Evolutionary conservation across 2,329 filamentous ascomycete genomes (phyloP).

Genomic region (Ophiostoma australiae): DNA sequence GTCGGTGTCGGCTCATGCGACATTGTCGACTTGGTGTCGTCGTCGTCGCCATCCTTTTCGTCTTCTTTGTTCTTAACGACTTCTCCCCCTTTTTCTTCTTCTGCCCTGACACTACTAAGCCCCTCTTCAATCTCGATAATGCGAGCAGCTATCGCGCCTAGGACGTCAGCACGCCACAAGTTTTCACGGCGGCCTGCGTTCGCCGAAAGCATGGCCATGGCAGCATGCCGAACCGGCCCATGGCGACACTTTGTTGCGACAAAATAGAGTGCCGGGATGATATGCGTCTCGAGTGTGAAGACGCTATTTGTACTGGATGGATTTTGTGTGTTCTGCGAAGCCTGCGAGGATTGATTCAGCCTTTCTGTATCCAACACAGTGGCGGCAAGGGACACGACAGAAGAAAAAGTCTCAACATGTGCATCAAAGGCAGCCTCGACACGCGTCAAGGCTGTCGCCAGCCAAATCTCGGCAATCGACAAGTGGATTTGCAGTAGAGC

Average conservation of each 20-base stretch:
- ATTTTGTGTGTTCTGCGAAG: no score
- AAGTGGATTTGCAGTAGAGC: background rate
- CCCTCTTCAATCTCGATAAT: conserved; percentile 30
- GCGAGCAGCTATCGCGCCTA: conserved; percentile 33
- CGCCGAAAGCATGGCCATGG: conserved; percentile 34
- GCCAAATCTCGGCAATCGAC: background rate
- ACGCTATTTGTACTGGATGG: background rate
- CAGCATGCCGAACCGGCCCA: conserved; percentile 30
- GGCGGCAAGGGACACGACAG: background rate
- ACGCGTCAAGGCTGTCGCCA: background rate
- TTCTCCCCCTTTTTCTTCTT: background rate
- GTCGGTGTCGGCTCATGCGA: background rate
- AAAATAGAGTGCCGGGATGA: background rate
- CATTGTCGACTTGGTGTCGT: background rate
- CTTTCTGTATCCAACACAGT: background rate
- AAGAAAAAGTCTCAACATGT: background rate
- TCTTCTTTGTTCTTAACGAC: background rate
- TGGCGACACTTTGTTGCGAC: conserved; percentile 2
- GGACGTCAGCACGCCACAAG: conserved; percentile 36
- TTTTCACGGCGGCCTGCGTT: conserved; percentile 35
- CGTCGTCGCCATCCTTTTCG: background rate
- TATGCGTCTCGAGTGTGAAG: background rate
- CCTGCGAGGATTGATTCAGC: background rate
- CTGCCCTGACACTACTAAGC: background rate
- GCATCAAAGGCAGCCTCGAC: background rate